These are phyloP conservation scores for Xylaria acuta DNA, from an alignment of 495 filamentous ascomycete species.

Conservation along the genomic window DNA sequence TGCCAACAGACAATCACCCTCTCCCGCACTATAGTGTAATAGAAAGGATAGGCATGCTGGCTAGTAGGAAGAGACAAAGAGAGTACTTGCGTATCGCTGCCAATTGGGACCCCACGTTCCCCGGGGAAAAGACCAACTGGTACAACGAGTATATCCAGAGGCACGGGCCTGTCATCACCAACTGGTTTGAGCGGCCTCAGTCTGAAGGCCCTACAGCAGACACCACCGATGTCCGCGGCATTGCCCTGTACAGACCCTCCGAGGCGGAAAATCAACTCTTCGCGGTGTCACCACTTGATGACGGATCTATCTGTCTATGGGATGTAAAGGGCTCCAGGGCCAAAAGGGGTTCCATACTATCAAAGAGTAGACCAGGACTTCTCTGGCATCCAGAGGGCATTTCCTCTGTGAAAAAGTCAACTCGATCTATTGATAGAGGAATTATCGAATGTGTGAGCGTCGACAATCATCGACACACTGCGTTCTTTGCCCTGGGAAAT, in stretches of 20 bases:
- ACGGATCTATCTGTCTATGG: constrained; percentile 87
- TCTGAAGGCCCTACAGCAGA: constrained; percentile 39
- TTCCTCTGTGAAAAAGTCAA: constrained; percentile 32
- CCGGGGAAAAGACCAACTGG: constrained; percentile 73
- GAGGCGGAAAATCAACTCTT: constrained; percentile 54
- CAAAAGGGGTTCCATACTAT: constrained; percentile 69
- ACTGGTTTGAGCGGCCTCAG: constrained; percentile 73
- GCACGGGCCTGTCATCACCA: constrained; percentile 72
- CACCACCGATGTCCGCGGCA: constrained; percentile 64
- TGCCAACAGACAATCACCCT: constrained; percentile 45
- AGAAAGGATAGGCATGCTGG: constrained; percentile 28
- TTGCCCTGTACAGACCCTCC: constrained; percentile 66
- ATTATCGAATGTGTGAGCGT: constrained; percentile 85
- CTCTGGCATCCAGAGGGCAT: constrained; percentile 5
- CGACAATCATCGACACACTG: constrained; percentile 71
- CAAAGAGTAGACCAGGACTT: constrained; percentile 68
- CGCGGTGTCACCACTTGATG: constrained; percentile 80
- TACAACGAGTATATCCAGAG: constrained; percentile 89
- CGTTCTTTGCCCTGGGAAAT: constrained; percentile 79
- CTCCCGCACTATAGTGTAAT: constrained; percentile 34
- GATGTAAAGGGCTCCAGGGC: constrained; percentile 69
- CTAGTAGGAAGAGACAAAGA: constrained; percentile 41
- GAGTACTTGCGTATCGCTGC: constrained; percentile 64
- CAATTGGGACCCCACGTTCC: constrained; percentile 83
- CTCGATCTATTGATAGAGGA: constrained; percentile 65